A percentile compares a stretch with the other conserved stretches of the same genome.
Conservation (phyloP, 164 flowering plant species). For the Umbilicus rupestris region DNA sequence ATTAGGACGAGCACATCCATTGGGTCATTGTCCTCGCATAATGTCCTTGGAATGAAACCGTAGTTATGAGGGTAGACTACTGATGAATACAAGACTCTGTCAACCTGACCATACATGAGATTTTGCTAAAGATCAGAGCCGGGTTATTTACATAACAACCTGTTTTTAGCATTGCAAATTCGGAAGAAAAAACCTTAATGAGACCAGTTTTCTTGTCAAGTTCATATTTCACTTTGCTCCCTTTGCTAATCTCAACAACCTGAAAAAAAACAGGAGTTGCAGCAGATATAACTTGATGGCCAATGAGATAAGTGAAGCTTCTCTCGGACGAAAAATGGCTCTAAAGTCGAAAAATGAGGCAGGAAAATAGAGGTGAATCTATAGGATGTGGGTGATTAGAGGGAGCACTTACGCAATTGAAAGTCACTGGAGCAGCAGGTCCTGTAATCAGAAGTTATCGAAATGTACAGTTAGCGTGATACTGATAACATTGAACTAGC, state of each 20-base stretch:
- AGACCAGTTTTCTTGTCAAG: constrained; percentile 88
- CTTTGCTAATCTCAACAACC: constrained; percentile 83
- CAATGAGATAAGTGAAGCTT: no score
- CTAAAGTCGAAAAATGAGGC: no score
- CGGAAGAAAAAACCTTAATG: no score
- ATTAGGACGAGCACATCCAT: constrained; percentile 77
- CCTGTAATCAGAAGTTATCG: constrained; percentile 30
- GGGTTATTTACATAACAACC: background rate
- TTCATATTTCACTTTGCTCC: constrained; percentile 95
- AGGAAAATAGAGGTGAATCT: no score
- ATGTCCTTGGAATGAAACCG: constrained; percentile 87
- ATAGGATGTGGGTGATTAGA: background rate
- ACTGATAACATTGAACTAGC: background rate
- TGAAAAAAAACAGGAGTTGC: constrained; percentile 18
- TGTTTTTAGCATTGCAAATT: no score
- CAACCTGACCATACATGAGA: constrained; percentile 46
- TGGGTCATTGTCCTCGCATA: constrained; percentile 88
- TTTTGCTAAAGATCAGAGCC: background rate
- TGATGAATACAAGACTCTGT: constrained; percentile 79
- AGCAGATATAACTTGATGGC: background rate
- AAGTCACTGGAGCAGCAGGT: constrained; percentile 68
- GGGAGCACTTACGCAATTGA: constrained; percentile 61
- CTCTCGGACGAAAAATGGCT: no score
- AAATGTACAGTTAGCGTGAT: background rate
- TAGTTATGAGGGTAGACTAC: constrained; percentile 95